A percentile compares a stretch with the other conserved stretches of the same genome.
phyloP scores from a whole-genome alignment of 176 grass and related monocot species.

The Oryza punctata region DNA sequence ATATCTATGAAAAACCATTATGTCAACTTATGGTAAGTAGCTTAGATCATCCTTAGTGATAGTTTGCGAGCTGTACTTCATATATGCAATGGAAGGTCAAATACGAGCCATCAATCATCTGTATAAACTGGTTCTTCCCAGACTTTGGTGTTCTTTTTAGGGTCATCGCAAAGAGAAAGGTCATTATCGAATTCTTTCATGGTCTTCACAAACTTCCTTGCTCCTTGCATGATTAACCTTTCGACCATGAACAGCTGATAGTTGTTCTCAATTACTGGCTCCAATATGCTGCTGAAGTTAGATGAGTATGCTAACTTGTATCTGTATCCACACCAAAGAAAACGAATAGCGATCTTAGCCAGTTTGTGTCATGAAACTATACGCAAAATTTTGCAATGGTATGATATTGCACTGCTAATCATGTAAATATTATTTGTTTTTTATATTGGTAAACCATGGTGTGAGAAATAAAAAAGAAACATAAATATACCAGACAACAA shows the following conservation, averaged over 20 bases:
- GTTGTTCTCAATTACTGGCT: slow-evolving; percentile 73
- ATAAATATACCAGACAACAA: not conserved
- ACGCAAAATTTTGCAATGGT: not conserved
- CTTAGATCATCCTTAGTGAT: not conserved
- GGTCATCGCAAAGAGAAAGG: slow-evolving; percentile 79
- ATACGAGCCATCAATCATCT: slow-evolving; percentile 37
- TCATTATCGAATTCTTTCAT: slow-evolving; percentile 85
- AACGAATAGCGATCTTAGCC: slow-evolving; percentile 1
- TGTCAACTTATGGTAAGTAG: slow-evolving; percentile 17
- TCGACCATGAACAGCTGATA: slow-evolving; percentile 95
- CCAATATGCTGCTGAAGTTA: slow-evolving; percentile 82
- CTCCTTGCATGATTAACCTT: slow-evolving; percentile 85
- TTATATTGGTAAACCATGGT: not conserved
- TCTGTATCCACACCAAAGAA: slow-evolving; percentile 42
- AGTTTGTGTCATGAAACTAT: not conserved
- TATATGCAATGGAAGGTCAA: not conserved
- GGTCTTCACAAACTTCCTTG: slow-evolving; percentile 85
- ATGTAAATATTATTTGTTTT: not conserved
- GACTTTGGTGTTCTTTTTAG: slow-evolving; percentile 82
- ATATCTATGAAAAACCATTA: slow-evolving; percentile 33
- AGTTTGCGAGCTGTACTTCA: slow-evolving; percentile 10
- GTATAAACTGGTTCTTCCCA: slow-evolving; percentile 90
- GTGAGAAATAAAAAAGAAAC: not conserved
- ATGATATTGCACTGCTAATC: not conserved
- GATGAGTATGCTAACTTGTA: slow-evolving; percentile 82